Percentiles rank a stretch among this genome's conserved stretches.
Evolutionary conservation across 352 stramenopile species (phyloP).

Genomic region (Phytophthora europaea): DNA sequence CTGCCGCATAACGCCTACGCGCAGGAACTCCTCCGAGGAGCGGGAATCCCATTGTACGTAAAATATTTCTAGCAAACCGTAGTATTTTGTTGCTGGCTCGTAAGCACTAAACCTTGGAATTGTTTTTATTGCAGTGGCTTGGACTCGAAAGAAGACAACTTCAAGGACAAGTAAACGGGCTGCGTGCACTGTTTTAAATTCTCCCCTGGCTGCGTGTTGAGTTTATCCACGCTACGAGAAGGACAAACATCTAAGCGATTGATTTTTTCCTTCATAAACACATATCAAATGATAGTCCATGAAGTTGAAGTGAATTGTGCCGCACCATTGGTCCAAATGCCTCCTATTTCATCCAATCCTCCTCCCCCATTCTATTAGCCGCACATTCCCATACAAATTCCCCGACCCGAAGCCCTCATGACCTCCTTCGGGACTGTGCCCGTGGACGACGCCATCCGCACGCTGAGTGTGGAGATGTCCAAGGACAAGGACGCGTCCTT

Average conservation of each 20-base stretch:
- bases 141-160: neutral
- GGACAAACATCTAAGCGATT: neutral
- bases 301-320: constrained; percentile 10
- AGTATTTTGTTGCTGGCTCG: neutral
- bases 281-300: too few species aligned
- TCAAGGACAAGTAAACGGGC: neutral
- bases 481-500: constrained; percentile 54
- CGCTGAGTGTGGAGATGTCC: constrained; percentile 69
- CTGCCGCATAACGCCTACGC: constrained; percentile 30
- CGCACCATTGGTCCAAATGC: neutral
- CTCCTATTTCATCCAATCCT: constrained; percentile 20
- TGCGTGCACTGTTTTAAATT: too few species aligned
- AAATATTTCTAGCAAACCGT: neutral
- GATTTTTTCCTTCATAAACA: too few species aligned
- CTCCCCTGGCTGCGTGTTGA: too few species aligned
- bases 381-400: constrained; percentile 7
- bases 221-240: too few species aligned
- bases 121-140: neutral
- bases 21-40: constrained; percentile 29
- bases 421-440: constrained; percentile 33
- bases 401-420: constrained; percentile 5
- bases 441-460: constrained; percentile 73
- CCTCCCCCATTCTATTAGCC: constrained; percentile 2
- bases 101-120: too few species aligned
- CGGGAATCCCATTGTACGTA: constrained; percentile 1